Evolutionary conservation across 257 asterid genomes (phyloP).

Genomic region (Gentiana straminea): DNA sequence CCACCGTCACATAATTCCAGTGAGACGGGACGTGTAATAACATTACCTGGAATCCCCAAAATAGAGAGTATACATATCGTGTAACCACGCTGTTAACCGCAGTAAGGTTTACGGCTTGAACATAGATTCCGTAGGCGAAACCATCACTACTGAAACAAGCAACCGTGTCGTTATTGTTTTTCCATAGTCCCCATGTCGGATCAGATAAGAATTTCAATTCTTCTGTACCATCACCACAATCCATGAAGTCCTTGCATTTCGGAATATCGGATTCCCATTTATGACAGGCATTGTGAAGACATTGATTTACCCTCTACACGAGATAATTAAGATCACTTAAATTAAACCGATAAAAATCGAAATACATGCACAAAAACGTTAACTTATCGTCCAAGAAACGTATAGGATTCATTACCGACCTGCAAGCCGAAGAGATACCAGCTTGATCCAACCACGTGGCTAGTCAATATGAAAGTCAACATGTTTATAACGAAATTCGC

Average conservation of each 20-base stretch:
- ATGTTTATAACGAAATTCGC: slow-evolving; percentile 67
- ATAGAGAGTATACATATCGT: slow-evolving; percentile 73
- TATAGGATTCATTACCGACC: slow-evolving; percentile 23
- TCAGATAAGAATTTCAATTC: slow-evolving; percentile 6
- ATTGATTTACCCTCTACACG: slow-evolving; percentile 71
- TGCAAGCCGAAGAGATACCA: slow-evolving; percentile 88
- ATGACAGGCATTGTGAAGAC: slow-evolving; percentile 67
- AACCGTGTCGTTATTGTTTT: slow-evolving; percentile 34
- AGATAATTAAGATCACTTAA: slow-evolving; percentile 2
- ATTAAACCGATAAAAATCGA: not conserved
- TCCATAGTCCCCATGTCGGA: slow-evolving; percentile 45
- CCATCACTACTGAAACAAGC: slow-evolving; percentile 48
- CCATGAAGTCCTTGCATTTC: slow-evolving; percentile 41
- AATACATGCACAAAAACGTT: not conserved
- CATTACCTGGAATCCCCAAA: slow-evolving; percentile 98
- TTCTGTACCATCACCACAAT: slow-evolving; percentile 51
- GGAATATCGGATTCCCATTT: slow-evolving; percentile 12
- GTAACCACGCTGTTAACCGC: slow-evolving; percentile 23
- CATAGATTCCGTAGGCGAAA: slow-evolving; percentile 61
- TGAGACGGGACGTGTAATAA: slow-evolving; percentile 1
- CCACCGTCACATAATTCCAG: not conserved
- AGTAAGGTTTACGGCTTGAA: slow-evolving; percentile 52
- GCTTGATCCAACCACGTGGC: slow-evolving; percentile 85
- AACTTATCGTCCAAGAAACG: not conserved
- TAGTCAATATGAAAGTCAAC: slow-evolving; percentile 51